Evolutionary conservation across 768 basidiomycete species (phyloP), one percentile per base, ranked within the genome.

Genomic region (Boletus sp.): DNA sequence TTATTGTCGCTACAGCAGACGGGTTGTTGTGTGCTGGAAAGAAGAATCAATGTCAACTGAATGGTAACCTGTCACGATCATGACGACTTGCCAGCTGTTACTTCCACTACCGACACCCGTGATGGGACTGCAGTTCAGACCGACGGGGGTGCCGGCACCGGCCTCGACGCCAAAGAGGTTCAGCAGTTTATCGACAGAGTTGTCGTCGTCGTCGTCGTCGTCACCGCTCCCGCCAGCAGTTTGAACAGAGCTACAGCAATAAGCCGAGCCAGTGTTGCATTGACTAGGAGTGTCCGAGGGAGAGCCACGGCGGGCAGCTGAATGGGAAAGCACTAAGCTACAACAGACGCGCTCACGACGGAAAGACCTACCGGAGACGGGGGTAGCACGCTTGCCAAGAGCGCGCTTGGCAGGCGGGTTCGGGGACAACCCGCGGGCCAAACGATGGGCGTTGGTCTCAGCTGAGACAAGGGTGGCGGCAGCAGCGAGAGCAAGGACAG

Each of bases 371-470:
- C 78, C 49, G 7, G 25, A 57, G 8, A 70, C 64, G 13, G 68
- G 69, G 1, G 75, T 72, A 1, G 57, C 72, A 23, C 68, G 70
- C 44, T 56, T 25, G 25, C 25, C 25, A 25, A 5, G 25, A 1
- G 57, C 72, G 21, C 68, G 70, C 44, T 56, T 66, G 23, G 8
- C 43, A n/a, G 83, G 83, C 1, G 79, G 68, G 1, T 73, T 64
- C 17, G 81, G 83, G 29, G 73, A 64, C 5, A 84, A 67, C 11
- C 83, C 82, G 19, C 79, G 80, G 51, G 80, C 78, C 41, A 85
- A 55, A 35, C 83, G 80, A 13, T 75, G 55, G 0, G 76, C 83
- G 49, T 84, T 84, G 45, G 79, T 78, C 50, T 79, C 77, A 13
- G 72, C 70, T n/a, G 72, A 74, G 57, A 72, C 74, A 9, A 66